Evolutionary conservation across 805 yeast species (phyloP).

Genomic region (Groenewaldozyma tartarivorans): DNA sequence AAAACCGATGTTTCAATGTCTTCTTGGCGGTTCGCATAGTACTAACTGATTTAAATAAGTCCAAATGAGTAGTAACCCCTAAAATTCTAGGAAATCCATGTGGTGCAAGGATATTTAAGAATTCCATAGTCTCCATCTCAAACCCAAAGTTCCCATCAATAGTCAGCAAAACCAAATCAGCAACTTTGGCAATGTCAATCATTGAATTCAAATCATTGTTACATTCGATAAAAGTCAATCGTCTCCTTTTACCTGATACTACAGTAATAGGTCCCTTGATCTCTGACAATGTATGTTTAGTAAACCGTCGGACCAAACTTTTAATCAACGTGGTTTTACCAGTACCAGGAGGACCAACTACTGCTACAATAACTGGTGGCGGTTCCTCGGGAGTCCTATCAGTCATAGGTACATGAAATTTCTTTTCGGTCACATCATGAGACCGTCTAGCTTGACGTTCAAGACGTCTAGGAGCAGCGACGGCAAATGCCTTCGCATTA

Average conservation of each 20-base stretch:
- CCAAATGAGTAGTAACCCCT: conserved; percentile 93
- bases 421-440: conserved; percentile 72
- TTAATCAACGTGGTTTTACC: conserved; percentile 92
- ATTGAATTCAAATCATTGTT: conserved; percentile 87
- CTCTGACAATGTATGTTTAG: conserved; percentile 78
- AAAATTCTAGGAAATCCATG: conserved; percentile 98
- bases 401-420: conserved; percentile 93
- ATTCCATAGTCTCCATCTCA: conserved; percentile 99
- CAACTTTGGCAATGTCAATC: conserved; percentile 93
- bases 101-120: conserved; percentile 88
- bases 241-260: conserved; percentile 87
- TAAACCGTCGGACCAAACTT: conserved; percentile 75
- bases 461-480: conserved; percentile 75
- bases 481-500: conserved; percentile 78
- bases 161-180: conserved; percentile 80
- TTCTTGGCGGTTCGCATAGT: conserved; percentile 88
- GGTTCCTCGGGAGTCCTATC: conserved; percentile 97
- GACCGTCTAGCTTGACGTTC: conserved; percentile 77
- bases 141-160: conserved; percentile 97
- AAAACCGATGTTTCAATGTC: conserved; percentile 82
- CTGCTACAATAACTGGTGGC: conserved; percentile 92
- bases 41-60: conserved; percentile 79
- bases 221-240: conserved; percentile 89
- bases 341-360: conserved; percentile 98
- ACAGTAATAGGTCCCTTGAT: conserved; percentile 95